Conservation (phyloP, 768 basidiomycete genomes). For the Boletales sp. region DNA sequence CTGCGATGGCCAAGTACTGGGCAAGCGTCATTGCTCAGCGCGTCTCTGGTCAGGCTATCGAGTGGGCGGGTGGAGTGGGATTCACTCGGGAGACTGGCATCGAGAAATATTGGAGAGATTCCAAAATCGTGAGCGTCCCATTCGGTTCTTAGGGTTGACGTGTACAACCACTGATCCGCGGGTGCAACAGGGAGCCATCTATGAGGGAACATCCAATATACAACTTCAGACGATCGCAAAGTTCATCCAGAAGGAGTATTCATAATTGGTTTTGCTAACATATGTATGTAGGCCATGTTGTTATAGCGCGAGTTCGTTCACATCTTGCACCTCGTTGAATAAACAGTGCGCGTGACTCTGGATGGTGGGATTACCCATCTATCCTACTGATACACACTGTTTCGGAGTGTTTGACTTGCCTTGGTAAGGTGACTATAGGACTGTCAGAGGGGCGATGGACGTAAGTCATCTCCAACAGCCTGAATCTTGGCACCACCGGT, state of each 20-base stretch:
- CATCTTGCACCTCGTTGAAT: no score
- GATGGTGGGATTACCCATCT: no score
- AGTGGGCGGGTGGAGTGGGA: slow-evolving; percentile 93
- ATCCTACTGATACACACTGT: no score
- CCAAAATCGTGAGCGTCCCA: slow-evolving; percentile 75
- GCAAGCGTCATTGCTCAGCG: slow-evolving; percentile 85
- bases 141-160: neutral
- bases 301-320: no score
- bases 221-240: slow-evolving; percentile 96
- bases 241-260: slow-evolving; percentile 82
- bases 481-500: no score
- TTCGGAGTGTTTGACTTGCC: no score
- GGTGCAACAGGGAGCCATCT: slow-evolving; percentile 70
- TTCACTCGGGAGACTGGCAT: slow-evolving; percentile 93
- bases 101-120: slow-evolving; percentile 96
- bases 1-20: slow-evolving; percentile 98
- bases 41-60: slow-evolving; percentile 87
- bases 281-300: no score
- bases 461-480: no score
- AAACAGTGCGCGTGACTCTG: no score
- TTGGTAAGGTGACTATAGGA: no score
- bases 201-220: slow-evolving; percentile 97
- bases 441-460: no score
- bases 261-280: slow-evolving; percentile 32
- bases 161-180: neutral